Percentiles rank a stretch among this genome's conserved stretches.
Evolutionary conservation across 1,284 basidiomycete genomes (phyloP).

Genomic region (Fomitopsis pinicola): DNA sequence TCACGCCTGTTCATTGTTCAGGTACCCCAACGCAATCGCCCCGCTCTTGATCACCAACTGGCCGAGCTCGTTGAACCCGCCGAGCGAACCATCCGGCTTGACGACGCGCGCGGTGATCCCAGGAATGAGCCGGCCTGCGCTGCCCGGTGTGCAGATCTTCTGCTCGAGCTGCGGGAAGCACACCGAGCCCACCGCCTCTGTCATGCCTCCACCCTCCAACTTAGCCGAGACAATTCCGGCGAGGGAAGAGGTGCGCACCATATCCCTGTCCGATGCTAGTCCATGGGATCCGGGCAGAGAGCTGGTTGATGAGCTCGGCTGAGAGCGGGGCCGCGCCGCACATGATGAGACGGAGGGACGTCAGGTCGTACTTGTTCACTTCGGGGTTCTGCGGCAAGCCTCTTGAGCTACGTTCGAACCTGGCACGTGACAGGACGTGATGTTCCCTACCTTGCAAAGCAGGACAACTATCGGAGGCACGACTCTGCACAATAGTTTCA

Average conservation of each 20-base stretch:
- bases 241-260: not conserved
- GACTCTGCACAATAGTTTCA: slow-evolving; percentile 32
- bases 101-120: slow-evolving; percentile 35
- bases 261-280: slow-evolving; percentile 8
- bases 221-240: not conserved
- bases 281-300: slow-evolving; percentile 22
- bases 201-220: slow-evolving; percentile 31
- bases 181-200: slow-evolving; percentile 45
- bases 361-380: slow-evolving; percentile 63
- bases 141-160: slow-evolving; percentile 28
- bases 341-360: slow-evolving; percentile 54
- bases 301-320: slow-evolving; percentile 53
- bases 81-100: slow-evolving; percentile 35
- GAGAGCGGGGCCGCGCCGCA: slow-evolving; percentile 75
- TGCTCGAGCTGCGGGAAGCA: slow-evolving; percentile 24
- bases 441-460: slow-evolving; percentile 46
- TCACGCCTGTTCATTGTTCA: slow-evolving; percentile 37
- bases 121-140: slow-evolving; percentile 35
- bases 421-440: not conserved
- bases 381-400: slow-evolving; percentile 49
- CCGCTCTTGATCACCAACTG: slow-evolving; percentile 39
- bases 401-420: not conserved
- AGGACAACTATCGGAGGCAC: slow-evolving; percentile 65
- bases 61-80: slow-evolving; percentile 35
- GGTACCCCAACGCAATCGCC: slow-evolving; percentile 37